Evolutionary conservation across 2,329 filamentous ascomycete genomes (phyloP).

Genomic region (Juglanconis juglandina): DNA sequence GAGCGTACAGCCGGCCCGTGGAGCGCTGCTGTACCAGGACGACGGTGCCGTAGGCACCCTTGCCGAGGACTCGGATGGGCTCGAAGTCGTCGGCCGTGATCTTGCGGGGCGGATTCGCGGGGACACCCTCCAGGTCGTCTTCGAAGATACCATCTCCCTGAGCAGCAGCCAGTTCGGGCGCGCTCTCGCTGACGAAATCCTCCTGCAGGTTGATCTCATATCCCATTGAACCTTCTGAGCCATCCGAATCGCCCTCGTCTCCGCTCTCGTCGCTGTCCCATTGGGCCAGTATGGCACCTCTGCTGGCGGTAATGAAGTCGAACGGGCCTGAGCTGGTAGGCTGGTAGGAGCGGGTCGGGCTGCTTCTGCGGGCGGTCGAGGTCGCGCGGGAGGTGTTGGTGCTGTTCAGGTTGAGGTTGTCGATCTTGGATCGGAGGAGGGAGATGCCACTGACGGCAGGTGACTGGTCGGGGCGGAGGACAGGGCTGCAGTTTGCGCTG

Average conservation of each 20-base stretch:
- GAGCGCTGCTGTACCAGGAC: slow-evolving; percentile 84
- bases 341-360: slow-evolving; percentile 22
- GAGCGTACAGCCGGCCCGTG: slow-evolving; percentile 87
- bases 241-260: slow-evolving; percentile 53
- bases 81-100: slow-evolving; percentile 92
- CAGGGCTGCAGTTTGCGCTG: slow-evolving; percentile 62
- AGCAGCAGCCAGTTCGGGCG: slow-evolving; percentile 37
- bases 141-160: slow-evolving; percentile 24
- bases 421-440: slow-evolving; percentile 76
- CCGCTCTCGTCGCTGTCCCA: slow-evolving; percentile 50
- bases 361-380: slow-evolving; percentile 53
- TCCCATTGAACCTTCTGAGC: slow-evolving; percentile 69
- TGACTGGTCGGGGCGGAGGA: slow-evolving; percentile 46
- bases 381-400: slow-evolving; percentile 41
- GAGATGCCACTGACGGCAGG: slow-evolving; percentile 70
- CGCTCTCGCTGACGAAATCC: slow-evolving; percentile 74
- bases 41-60: slow-evolving; percentile 94
- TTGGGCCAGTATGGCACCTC: not conserved
- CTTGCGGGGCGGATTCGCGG: slow-evolving; percentile 61
- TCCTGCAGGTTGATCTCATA: slow-evolving; percentile 83
- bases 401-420: slow-evolving; percentile 66
- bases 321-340: not conserved
- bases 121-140: slow-evolving; percentile 50
- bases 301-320: not conserved
- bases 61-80: slow-evolving; percentile 85